A percentile compares a stretch with the other conserved stretches of the same genome.
Evolutionary conservation across 345 rosid species (phyloP).

Genomic region (Melastoma malabathricum): DNA sequence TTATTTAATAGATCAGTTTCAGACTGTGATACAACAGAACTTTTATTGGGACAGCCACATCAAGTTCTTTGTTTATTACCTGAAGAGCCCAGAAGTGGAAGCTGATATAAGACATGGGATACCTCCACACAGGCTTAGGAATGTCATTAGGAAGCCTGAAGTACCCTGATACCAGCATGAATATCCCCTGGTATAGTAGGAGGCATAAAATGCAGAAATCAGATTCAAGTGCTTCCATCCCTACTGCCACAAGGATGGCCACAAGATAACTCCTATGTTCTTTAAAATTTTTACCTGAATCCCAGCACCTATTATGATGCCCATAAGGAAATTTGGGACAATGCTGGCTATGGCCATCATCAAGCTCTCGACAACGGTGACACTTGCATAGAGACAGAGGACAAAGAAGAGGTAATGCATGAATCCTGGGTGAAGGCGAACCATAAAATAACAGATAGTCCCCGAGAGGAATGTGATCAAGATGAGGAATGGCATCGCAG

Average conservation of each 20-base stretch:
- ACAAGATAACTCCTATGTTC: no score
- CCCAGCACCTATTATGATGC: conserved; percentile 92
- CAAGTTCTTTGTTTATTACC: conserved; percentile 22
- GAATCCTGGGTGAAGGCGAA: conserved; percentile 74
- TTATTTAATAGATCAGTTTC: not conserved
- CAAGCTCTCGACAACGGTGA: conserved; percentile 91
- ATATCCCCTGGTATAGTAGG: conserved; percentile 53
- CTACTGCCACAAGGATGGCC: no score
- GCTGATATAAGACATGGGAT: conserved; percentile 92
- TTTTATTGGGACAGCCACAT: not conserved
- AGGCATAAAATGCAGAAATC: not conserved
- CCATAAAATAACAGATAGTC: conserved; percentile 88
- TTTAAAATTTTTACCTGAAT: conserved; percentile 39
- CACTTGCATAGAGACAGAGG: conserved; percentile 80
- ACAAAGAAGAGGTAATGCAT: conserved; percentile 68
- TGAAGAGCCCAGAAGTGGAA: conserved; percentile 96
- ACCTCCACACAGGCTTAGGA: conserved; percentile 89
- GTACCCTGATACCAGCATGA: conserved; percentile 94
- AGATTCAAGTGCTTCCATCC: no score
- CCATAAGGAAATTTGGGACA: conserved; percentile 96
- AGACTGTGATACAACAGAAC: not conserved
- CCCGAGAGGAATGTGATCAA: conserved; percentile 72
- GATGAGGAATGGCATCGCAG: conserved; percentile 77
- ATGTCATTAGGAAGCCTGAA: conserved; percentile 94
- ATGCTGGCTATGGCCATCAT: conserved; percentile 95